Conservation (phyloP, 225 moss, liverwort and hornwort genomes). For the Antitrichia curtipendula region DNA sequence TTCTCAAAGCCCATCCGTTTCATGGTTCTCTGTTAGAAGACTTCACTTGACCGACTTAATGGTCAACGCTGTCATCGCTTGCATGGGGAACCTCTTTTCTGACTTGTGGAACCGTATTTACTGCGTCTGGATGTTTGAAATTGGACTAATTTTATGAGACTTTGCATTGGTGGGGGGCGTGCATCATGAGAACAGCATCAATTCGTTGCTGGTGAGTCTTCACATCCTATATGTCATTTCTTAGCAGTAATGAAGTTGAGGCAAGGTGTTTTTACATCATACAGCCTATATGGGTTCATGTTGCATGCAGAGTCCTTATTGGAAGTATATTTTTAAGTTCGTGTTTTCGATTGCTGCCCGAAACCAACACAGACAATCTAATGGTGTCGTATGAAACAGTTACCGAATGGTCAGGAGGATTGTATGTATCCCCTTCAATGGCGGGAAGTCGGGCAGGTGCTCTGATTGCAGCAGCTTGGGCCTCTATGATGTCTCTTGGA, state of each 20-base stretch:
- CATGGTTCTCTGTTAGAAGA: neutral
- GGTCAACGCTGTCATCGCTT: neutral
- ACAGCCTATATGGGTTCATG: neutral
- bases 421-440: conserved; percentile 98
- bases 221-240: neutral
- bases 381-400: conserved; percentile 33
- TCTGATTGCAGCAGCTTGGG: conserved; percentile 96
- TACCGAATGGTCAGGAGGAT: conserved; percentile 98
- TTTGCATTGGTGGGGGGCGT: neutral
- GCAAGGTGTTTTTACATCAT: neutral
- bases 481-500: conserved; percentile 89
- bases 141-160: conserved; percentile 5
- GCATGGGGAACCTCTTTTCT: neutral
- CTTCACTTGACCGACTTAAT: neutral
- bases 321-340: neutral
- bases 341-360: neutral
- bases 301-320: neutral
- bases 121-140: neutral
- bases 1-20: neutral
- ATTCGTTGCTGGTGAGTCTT: conserved; percentile 90
- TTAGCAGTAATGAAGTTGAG: neutral
- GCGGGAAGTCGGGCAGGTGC: conserved; percentile 96
- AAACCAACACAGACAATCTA: neutral
- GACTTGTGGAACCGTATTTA: neutral
- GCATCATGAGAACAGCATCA: conserved; percentile 57